These are phyloP conservation scores for Hypoxylon sp. DNA, from an alignment of 2,329 filamentous ascomycete genomes.

Conservation along the genomic window DNA sequence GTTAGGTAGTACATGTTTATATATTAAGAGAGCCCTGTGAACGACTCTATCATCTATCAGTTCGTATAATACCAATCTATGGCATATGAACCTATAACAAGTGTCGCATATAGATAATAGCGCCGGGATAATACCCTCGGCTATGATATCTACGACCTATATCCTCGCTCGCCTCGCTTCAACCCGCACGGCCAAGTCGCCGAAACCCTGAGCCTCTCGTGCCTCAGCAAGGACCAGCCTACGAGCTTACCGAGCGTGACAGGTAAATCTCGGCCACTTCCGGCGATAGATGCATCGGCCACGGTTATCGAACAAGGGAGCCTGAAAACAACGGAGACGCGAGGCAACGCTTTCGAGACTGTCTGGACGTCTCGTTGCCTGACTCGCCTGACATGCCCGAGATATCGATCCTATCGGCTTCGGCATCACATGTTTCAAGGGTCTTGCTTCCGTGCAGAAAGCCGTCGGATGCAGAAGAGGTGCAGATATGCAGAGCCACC, in stretches of 20 bases:
- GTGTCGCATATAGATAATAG: no score
- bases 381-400: background rate
- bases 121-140: no score
- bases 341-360: constrained; percentile 12
- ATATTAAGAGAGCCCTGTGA: constrained; percentile 2
- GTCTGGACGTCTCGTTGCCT: constrained; percentile 14
- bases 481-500: constrained; percentile 20
- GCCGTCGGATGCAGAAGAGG: constrained; percentile 11
- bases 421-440: constrained; percentile 31
- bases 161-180: constrained; percentile 23
- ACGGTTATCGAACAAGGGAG: constrained; percentile 19
- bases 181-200: constrained; percentile 10
- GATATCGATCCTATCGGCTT: constrained; percentile 18
- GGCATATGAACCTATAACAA: background rate
- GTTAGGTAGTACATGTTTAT: background rate
- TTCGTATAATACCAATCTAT: background rate
- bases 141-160: constrained; percentile 14
- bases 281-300: constrained; percentile 16
- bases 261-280: constrained; percentile 25
- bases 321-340: constrained; percentile 8
- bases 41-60: constrained; percentile 17
- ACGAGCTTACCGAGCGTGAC: constrained; percentile 29
- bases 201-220: constrained; percentile 16
- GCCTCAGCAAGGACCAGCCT: constrained; percentile 20
- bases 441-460: constrained; percentile 5